phyloP scores from a whole-genome alignment of 2,329 filamentous ascomycete species.

The Myotisia sp. region DNA sequence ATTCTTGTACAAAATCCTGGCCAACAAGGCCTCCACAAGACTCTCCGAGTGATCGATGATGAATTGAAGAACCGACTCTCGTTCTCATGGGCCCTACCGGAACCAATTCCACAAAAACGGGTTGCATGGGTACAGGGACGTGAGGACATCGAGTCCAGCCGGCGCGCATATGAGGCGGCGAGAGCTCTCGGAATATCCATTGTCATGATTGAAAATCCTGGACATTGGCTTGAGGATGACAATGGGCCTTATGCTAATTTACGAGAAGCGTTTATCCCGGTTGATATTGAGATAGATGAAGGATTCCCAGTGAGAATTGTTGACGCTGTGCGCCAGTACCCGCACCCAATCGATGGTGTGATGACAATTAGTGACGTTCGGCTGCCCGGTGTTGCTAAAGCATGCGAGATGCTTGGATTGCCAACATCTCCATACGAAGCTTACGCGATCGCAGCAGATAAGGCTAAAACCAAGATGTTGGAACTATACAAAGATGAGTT shows the following conservation, averaged over 20 bases:
- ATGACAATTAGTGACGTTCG: slow-evolving; percentile 1
- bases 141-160: too few relatives aligned
- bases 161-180: slow-evolving; percentile 15
- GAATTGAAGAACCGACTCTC: slow-evolving; percentile 5
- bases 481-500: neutral
- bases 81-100: slow-evolving; percentile 4
- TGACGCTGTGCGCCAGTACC: neutral
- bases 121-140: too few relatives aligned
- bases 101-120: too few relatives aligned
- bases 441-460: neutral
- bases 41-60: too few relatives aligned
- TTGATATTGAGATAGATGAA: neutral
- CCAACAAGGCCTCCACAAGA: too few relatives aligned
- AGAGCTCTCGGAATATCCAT: slow-evolving; percentile 24
- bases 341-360: slow-evolving; percentile 10
- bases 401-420: neutral
- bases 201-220: slow-evolving; percentile 24
- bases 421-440: neutral
- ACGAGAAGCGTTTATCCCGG: slow-evolving; percentile 20
- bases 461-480: slow-evolving; percentile 3
- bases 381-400: neutral
- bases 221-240: slow-evolving; percentile 27
- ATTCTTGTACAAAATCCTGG: too few relatives aligned
- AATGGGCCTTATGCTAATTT: slow-evolving; percentile 14
- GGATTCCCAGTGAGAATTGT: neutral